Percentiles rank a stretch among this genome's conserved stretches.
Conservation (phyloP, 148 eudicot genomes). For the Rhododendron kiyosumense region DNA sequence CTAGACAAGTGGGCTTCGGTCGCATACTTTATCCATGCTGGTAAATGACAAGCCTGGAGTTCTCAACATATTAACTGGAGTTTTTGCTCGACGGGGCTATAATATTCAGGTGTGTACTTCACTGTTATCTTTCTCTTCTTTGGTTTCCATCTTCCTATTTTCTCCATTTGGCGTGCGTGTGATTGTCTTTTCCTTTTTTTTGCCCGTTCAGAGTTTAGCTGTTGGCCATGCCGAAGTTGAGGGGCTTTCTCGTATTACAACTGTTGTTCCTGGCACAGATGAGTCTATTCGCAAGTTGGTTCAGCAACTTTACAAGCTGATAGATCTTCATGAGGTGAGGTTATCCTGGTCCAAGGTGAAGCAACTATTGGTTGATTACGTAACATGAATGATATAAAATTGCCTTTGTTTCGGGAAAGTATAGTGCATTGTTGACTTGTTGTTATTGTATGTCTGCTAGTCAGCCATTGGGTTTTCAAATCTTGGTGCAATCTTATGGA, state of each 20-base stretch:
- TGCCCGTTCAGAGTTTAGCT: constrained; percentile 66
- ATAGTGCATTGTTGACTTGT: too few species aligned
- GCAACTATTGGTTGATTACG: not conserved
- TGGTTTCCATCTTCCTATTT: constrained; percentile 2
- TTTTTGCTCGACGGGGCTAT: constrained; percentile 82
- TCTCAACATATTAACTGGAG: constrained; percentile 78
- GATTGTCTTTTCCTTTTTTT: not conserved
- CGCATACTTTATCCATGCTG: constrained; percentile 87
- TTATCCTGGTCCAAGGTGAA: not conserved
- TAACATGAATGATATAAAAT: not conserved
- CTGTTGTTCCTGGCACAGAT: constrained; percentile 91
- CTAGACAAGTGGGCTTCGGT: constrained; percentile 76
- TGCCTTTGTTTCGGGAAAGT: not conserved
- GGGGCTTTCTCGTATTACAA: constrained; percentile 91
- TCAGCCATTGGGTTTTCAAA: not conserved
- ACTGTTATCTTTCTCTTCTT: not conserved
- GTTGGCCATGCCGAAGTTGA: constrained; percentile 82
- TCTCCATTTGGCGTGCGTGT: not conserved
- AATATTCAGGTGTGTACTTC: constrained; percentile 62
- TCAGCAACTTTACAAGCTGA: constrained; percentile 72
- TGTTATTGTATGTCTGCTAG: not conserved
- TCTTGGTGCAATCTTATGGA: not conserved
- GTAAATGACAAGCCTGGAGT: constrained; percentile 86
- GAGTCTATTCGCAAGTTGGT: constrained; percentile 79
- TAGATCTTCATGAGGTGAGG: constrained; percentile 81